phyloP scores from a whole-genome alignment of 2,329 filamentous ascomycete genomes.

The Chaetomium globosum region DNA sequence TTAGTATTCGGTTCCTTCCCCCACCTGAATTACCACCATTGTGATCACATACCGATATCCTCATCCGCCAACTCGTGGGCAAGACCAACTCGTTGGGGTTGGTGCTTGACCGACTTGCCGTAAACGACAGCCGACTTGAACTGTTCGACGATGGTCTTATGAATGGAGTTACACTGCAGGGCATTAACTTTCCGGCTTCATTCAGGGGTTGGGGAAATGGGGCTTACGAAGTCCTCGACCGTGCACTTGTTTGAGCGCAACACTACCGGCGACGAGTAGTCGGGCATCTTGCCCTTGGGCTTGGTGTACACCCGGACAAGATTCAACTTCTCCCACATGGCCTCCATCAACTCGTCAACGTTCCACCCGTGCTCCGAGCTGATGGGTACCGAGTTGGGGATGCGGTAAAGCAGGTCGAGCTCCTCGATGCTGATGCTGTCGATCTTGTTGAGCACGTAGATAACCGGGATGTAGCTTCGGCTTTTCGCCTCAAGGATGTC shows the following conservation, averaged over 20 bases:
- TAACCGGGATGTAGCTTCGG: slow-evolving; percentile 96
- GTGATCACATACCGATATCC: slow-evolving; percentile 78
- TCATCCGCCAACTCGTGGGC: slow-evolving; percentile 91
- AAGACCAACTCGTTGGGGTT: slow-evolving; percentile 92
- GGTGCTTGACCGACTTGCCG: slow-evolving; percentile 97
- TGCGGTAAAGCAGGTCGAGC: slow-evolving; percentile 91
- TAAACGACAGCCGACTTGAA: slow-evolving; percentile 97
- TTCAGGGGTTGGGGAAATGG: background rate
- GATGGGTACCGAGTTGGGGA: slow-evolving; percentile 95
- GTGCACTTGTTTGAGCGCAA: slow-evolving; percentile 80
- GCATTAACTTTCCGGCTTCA: slow-evolving; percentile 35
- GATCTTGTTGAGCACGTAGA: slow-evolving; percentile 99
- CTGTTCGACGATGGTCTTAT: slow-evolving; percentile 91
- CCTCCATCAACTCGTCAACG: slow-evolving; percentile 91
- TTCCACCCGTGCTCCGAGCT: slow-evolving; percentile 99
- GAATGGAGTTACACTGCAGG: slow-evolving; percentile 87
- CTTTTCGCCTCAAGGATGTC: slow-evolving; percentile 93
- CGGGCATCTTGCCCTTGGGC: slow-evolving; percentile 90
- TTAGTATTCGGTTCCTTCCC: slow-evolving; percentile 5
- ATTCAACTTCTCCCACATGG: slow-evolving; percentile 95
- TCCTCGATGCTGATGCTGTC: slow-evolving; percentile 98
- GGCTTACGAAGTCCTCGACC: slow-evolving; percentile 92
- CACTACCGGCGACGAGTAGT: slow-evolving; percentile 90
- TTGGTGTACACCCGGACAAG: slow-evolving; percentile 95
- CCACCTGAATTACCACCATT: background rate